Evolutionary conservation across 306 rosid genomes (phyloP).

Genomic region (Fragaria nilgerrensis): DNA sequence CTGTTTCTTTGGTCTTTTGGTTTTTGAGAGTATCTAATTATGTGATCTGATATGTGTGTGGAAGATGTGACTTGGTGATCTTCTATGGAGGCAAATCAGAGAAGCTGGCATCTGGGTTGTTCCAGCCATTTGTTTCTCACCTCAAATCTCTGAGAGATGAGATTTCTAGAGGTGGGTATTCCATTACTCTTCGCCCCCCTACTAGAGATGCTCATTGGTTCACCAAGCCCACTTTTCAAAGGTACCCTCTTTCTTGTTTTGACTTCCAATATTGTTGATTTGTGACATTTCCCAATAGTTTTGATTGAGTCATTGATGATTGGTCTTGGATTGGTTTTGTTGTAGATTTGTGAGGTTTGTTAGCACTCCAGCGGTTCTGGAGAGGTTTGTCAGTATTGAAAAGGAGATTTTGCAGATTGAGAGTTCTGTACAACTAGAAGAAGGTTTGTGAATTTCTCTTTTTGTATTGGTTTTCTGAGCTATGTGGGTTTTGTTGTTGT

Average conservation of each 20-base stretch:
- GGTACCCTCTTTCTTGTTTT: constrained; percentile 31
- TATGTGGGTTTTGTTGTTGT: background rate
- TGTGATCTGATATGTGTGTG: background rate
- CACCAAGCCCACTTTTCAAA: constrained; percentile 57
- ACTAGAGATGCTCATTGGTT: constrained; percentile 43
- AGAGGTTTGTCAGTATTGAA: constrained; percentile 63
- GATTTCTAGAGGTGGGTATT: constrained; percentile 70
- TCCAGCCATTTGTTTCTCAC: constrained; percentile 58
- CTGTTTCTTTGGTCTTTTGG: background rate
- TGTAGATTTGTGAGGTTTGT: constrained; percentile 69
- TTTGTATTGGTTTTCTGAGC: background rate
- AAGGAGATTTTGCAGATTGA: constrained; percentile 61
- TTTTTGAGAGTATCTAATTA: background rate
- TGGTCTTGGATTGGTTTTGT: background rate
- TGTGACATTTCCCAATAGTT: background rate
- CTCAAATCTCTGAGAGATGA: constrained; percentile 53
- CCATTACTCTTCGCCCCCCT: constrained; percentile 58
- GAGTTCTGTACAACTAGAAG: constrained; percentile 46
- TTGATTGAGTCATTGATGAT: background rate
- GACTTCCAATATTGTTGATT: background rate
- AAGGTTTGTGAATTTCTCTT: constrained; percentile 15
- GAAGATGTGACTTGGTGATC: constrained; percentile 55
- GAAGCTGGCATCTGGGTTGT: constrained; percentile 66
- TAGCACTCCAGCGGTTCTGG: constrained; percentile 66
- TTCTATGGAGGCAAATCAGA: constrained; percentile 41